These are phyloP conservation scores for Ceratopteris richardii DNA, from an alignment of 75 land plant species.

Conservation along the genomic window DNA sequence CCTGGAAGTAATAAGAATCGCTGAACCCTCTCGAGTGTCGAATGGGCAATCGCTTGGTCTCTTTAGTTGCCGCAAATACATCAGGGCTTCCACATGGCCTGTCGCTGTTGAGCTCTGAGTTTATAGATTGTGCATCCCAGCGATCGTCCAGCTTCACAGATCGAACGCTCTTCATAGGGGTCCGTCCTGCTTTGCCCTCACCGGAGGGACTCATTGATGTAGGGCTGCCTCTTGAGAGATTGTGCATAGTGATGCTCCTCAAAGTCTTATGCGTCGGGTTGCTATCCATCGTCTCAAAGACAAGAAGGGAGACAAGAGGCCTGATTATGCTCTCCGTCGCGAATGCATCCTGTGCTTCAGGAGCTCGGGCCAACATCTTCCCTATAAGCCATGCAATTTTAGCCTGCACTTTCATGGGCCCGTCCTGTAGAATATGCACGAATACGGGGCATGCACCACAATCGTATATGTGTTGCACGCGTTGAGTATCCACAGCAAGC, in stretches of 20 bases:
- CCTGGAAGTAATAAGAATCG: conserved; percentile 5
- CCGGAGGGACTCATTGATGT: conserved; percentile 12
- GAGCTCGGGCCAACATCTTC: conserved; percentile 31
- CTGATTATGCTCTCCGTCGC: conserved; percentile 45
- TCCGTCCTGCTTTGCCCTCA: background rate
- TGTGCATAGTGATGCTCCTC: conserved; percentile 28
- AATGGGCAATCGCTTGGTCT: background rate
- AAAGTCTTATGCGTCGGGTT: background rate
- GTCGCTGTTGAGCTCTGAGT: background rate
- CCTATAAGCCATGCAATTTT: conserved; percentile 48
- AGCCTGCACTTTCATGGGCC: conserved; percentile 52
- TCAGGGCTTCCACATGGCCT: background rate
- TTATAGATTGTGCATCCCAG: background rate
- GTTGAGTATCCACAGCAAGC: conserved; percentile 34
- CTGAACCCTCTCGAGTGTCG: conserved; percentile 16
- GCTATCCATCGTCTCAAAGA: conserved; percentile 38
- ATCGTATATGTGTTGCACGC: conserved; percentile 26
- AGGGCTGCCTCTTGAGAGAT: conserved; percentile 38
- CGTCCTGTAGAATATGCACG: conserved; percentile 28
- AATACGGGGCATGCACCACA: conserved; percentile 43
- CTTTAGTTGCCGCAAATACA: background rate
- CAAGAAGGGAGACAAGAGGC: conserved; percentile 53
- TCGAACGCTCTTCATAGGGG: background rate
- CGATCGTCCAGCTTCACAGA: conserved; percentile 3
- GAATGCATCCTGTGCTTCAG: conserved; percentile 38